Evolutionary conservation across 1,139 yeast genomes (phyloP), one percentile per base, ranked within the genome.

Genomic region (Yamadazyma conglobata): DNA sequence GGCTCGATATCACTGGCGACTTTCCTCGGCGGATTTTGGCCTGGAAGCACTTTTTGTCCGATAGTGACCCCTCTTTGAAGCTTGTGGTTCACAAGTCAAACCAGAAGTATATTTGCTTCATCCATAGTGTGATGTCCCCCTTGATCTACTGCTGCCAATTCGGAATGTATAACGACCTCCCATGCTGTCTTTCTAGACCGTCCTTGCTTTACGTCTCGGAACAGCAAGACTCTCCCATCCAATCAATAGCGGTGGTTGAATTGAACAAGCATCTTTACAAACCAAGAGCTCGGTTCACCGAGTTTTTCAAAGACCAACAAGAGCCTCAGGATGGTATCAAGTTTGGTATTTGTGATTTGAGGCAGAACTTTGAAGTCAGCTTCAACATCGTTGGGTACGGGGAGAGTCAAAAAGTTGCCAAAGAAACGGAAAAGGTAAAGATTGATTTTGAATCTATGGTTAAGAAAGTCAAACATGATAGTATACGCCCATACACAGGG

Each of bases 31-130:
- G 82, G 35, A 38, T 75, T 6, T 46, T 85, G 3, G 72, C 88
- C 0, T 81, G 89, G 87, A 80, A 79, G 37, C 95, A 86, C 52
- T 71, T 60, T 38, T 54, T 81, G 26, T 66, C 69, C 26, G 66
- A 71, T 8, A 37, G 50, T 0, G 95, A 86, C 43, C 72, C 75
- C 1, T 70, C 88, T 0, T 44, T 79, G 37, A 60, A 56, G 35
- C 39, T 83, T 26, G 39, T 58, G 2, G 55, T 69, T 1, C 37
- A 43, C 11, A 34, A 40, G 16, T 29, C 40, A 5, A 23, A 55
- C 26, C 47, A 45, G 4, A 38, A 47, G 4, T 59, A 52, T 30
- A 35, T 56, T 19, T 66, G 74, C 15, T 36, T 63, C 10, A 35
- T 73, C 0, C 56, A 63, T 34, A 73, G 81, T 0, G 68, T 61